Conservation (phyloP, 2,329 filamentous ascomycete species). For the Rhynchosporium agropyri region DNA sequence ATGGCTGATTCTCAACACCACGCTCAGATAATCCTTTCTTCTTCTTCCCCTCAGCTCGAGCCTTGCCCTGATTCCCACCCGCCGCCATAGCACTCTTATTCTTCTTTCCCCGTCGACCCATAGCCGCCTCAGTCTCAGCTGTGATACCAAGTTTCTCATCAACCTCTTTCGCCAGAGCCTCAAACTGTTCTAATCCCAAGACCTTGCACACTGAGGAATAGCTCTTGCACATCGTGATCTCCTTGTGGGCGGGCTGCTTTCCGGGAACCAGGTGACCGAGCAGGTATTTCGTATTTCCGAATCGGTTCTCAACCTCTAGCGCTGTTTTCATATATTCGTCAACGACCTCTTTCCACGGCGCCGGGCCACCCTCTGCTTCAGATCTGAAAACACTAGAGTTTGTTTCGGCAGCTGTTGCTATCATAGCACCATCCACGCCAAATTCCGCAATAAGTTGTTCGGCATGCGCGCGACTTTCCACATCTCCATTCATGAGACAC, state of each 20-base stretch:
- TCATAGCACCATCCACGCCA: slow-evolving; percentile 94
- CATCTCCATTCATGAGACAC: slow-evolving; percentile 95
- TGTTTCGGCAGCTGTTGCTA: slow-evolving; percentile 87
- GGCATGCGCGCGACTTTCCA: slow-evolving; percentile 73
- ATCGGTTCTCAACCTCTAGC: slow-evolving; percentile 81
- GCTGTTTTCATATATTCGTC: slow-evolving; percentile 72
- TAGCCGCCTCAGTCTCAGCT: slow-evolving; percentile 25
- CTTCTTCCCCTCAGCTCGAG: slow-evolving; percentile 34
- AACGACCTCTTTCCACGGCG: slow-evolving; percentile 77
- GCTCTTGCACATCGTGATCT: slow-evolving; percentile 66
- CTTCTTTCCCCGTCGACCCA: slow-evolving; percentile 34
- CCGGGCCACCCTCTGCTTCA: slow-evolving; percentile 67
- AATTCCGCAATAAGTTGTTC: slow-evolving; percentile 73
- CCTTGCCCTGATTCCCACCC: slow-evolving; percentile 50
- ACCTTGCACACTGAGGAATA: slow-evolving; percentile 70
- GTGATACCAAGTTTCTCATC: slow-evolving; percentile 51
- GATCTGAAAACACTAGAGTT: slow-evolving; percentile 87
- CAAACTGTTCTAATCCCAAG: slow-evolving; percentile 65
- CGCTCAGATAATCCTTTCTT: slow-evolving; percentile 34
- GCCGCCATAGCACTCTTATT: slow-evolving; percentile 50
- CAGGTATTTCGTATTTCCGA: slow-evolving; percentile 91
- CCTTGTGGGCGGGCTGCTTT: slow-evolving; percentile 65
- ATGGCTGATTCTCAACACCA: slow-evolving; percentile 24
- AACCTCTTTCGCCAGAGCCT: slow-evolving; percentile 63
- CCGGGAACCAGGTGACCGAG: slow-evolving; percentile 85